Base-by-base conservation (phyloP, 1,284 basidiomycete genomes). In the Irpex rosettiformis region DNA sequence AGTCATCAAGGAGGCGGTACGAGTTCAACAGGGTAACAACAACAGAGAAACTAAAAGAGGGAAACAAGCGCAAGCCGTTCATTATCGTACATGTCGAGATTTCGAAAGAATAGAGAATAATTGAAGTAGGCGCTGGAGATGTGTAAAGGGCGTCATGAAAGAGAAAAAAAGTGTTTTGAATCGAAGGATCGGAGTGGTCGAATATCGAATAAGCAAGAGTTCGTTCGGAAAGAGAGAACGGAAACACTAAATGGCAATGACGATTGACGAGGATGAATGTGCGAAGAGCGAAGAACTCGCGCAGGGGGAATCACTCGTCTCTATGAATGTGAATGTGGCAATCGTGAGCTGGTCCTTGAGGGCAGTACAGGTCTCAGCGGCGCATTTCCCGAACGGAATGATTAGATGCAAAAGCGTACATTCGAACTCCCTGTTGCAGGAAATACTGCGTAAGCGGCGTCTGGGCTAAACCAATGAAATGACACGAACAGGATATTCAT, bases 341-440 rank as follows among this genome's bases (percentile, higher is more conserved):
- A 56, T 55, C 59, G 58, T 54, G 56, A 49, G 21, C 54, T 58
- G 21, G 55, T 58, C 61, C 59, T 64, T 62, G 52, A 42, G 43
- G n/a, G 43, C 33, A 40, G 29, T 37, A 40, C 43, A 58, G 18
- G 51, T 62, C 61, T 65, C 58, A 65, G 64, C 59, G 64, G 53
- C 21, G 56, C 25, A 54, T 57, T 27, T 37, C 28, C 54, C 52
- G 54, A 52, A 58, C 37, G 58, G 64, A 67, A 58, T 65, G 49
- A 59, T 62, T 60, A 69, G 74, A 70, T 62, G 70, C 72, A 69
- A 82, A 80, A 61, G 81, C 78, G 70, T 83, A 84, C 79, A 93
- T 86, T 70, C 86, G 81, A 57, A 88, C 88, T 56, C 89, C 90
- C 73, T 93, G 91, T 59, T 88, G 81, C 62, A 89, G 72, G 66